Conservation (phyloP, 257 asterid species). For the Solanum bukasovii region DNA sequence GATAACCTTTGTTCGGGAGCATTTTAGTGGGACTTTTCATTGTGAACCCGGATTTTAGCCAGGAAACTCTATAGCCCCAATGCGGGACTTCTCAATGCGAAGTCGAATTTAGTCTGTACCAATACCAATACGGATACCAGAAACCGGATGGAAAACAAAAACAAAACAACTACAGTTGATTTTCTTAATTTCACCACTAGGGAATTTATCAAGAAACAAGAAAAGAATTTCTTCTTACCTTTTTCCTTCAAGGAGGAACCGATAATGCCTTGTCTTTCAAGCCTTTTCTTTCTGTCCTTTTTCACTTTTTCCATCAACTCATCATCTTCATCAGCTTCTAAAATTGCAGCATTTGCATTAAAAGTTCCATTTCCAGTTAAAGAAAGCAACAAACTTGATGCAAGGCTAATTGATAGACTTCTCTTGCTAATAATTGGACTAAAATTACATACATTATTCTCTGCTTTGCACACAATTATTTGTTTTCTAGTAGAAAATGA, state of each 20-base stretch:
- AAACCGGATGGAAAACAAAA: background rate
- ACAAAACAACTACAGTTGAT: background rate
- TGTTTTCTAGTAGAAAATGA: conserved; percentile 8
- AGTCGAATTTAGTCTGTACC: background rate
- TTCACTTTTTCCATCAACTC: conserved; percentile 87
- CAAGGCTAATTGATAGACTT: conserved; percentile 30
- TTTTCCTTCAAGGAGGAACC: conserved; percentile 53
- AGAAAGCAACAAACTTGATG: conserved; percentile 28
- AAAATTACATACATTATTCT: conserved; percentile 11
- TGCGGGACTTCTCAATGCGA: background rate
- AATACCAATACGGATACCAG: background rate
- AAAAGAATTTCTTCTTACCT: conserved; percentile 19
- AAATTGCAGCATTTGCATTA: conserved; percentile 67
- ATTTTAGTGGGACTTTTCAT: background rate
- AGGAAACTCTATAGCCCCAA: background rate
- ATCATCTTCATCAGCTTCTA: conserved; percentile 85
- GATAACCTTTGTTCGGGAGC: background rate
- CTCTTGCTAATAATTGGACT: conserved; percentile 30
- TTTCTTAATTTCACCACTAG: background rate
- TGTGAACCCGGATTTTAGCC: background rate
- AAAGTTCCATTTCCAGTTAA: conserved; percentile 11
- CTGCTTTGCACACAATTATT: conserved; percentile 33
- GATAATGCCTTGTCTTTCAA: conserved; percentile 56
- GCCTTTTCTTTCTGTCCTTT: conserved; percentile 78
- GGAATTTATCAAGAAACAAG: background rate